Base-by-base conservation (phyloP, 2,329 filamentous ascomycete genomes). In the Keithomyces neogunnii region DNA sequence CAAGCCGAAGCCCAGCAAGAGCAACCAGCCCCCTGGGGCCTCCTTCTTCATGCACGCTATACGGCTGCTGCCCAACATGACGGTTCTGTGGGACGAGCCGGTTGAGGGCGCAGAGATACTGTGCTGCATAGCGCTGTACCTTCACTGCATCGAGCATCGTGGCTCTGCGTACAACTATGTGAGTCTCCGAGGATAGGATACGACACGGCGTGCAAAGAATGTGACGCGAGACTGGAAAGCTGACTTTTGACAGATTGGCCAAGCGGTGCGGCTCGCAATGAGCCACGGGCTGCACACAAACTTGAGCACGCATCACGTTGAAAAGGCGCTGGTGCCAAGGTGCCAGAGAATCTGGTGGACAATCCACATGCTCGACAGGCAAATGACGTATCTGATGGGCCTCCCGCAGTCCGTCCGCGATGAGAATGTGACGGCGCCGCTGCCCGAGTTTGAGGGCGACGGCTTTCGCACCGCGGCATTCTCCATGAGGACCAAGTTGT, bases 321-420 rank as follows among this genome's bases (percentile, higher is more conserved):
- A 70, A 0, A 67, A 70, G 1, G 53, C 58, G 0, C 56, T 68
- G 1, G 70, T 75, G 0, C 68, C 78, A 53, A 61, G 77, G 48
- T 74, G 70, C 48, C 72, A 74, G 1, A 70, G 69, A 35, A 66
- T 76, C 8, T 80, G 75, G 75, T 80, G 76, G 75, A 79, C 77
- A 0, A 66, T 77, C 0, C 78, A 77, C 40, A 66, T 79, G 1
- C 60, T 80, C 1, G 76, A 80, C 49, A 68, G 76, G 2, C 70
- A 79, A 55, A 76, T 79, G 69, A 75, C 74, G 1, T 75, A 74
- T 0, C 55, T 79, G 2, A 76, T 79, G 71, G 77, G 77, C 0
- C 54, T 77, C 0, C 76, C 77, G 0, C 69, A 73, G 45, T 71
- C 73, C 0, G 66, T 80, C 2, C 64, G 66, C 26, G 75, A 79